Base-by-base conservation (phyloP, 2,329 filamentous ascomycete species). In the Microascus cirrosus region DNA sequence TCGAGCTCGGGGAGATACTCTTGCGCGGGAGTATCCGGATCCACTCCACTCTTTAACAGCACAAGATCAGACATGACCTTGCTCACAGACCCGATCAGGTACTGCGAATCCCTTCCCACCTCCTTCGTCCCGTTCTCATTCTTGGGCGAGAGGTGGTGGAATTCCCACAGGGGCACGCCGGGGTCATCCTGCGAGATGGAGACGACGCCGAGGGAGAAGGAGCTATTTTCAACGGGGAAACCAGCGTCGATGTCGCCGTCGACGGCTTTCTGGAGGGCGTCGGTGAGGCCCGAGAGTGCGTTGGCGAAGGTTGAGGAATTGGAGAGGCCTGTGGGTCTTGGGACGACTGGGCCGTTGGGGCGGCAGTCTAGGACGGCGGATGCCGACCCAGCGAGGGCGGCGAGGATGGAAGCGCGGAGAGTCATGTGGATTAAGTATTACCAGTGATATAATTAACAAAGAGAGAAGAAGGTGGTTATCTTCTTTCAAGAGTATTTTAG, bases 21-120 rank as follows among this genome's bases (percentile, higher is more conserved):
- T 0, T 68, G 70, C 3, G 75, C 62, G 0, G 68, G 62, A 1
- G 63, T 61, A 32, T 72, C 67, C 0, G 71, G 34, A 34, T 72
- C 60, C 2, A 74, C 55, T 0, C 68, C 68, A 18, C 66, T 70
- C 50, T 69, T 69, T 2, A 76, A 56, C 18, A 75, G 54, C 1
- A 74, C 24, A 13, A 73, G 66, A 15, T 68, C 70, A 0, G 74
- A 69, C 28, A 76, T 62, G 0, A 72, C 65, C 20, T 76, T 76
- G 0, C 69, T 69, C 6, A 75, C 62, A 0, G 71, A 75, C 0
- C 72, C 74, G 35, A 76, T 68, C 3, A 75, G 64, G 48, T 74
- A 76, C 61, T 75, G 72, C 0, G 71, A 72, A 57, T 73, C 63
- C 0, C 68, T 64, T 22, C 68, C 60, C 0, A 73, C 45, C 0